Percentiles rank a stretch among this genome's conserved stretches.
phyloP scores from a whole-genome alignment of 106 monocot species.

The Vanilla planifolia region DNA sequence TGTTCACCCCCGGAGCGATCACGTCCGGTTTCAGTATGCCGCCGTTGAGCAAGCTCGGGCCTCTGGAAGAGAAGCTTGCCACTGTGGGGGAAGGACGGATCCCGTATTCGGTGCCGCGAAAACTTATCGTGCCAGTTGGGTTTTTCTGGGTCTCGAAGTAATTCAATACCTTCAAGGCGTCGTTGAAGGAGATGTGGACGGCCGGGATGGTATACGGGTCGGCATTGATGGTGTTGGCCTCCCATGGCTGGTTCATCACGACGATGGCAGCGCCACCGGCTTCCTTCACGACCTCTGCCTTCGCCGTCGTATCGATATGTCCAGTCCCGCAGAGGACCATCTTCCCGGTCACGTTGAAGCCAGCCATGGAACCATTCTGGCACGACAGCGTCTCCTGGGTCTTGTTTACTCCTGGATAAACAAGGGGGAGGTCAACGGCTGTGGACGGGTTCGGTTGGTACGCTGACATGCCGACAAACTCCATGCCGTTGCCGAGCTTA shows the following conservation, averaged over 20 bases:
- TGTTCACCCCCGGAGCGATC: slow-evolving; percentile 10
- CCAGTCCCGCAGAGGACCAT: slow-evolving; percentile 22
- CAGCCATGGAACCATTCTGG: background rate
- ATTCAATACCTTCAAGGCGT: slow-evolving; percentile 1
- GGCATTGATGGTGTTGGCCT: background rate
- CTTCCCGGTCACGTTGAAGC: slow-evolving; percentile 15
- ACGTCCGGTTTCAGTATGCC: slow-evolving; percentile 15
- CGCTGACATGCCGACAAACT: slow-evolving; percentile 5
- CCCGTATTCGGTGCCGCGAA: slow-evolving; percentile 6
- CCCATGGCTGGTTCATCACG: background rate
- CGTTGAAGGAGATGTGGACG: slow-evolving; percentile 9
- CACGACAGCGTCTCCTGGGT: background rate
- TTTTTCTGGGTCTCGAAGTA: background rate
- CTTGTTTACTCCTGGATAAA: background rate
- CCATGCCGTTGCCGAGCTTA: slow-evolving; percentile 13
- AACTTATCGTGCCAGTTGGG: background rate
- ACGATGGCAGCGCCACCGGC: slow-evolving; percentile 37
- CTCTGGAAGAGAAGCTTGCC: slow-evolving; percentile 13
- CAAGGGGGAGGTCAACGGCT: background rate
- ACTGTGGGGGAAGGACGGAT: background rate
- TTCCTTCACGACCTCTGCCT: slow-evolving; percentile 15
- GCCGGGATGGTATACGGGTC: slow-evolving; percentile 13
- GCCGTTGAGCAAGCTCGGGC: slow-evolving; percentile 1
- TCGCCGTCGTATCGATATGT: background rate
- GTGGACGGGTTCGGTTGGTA: slow-evolving; percentile 2